These are phyloP conservation scores for Ogataea populi-albae DNA, from an alignment of 805 yeast species.

Conservation along the genomic window DNA sequence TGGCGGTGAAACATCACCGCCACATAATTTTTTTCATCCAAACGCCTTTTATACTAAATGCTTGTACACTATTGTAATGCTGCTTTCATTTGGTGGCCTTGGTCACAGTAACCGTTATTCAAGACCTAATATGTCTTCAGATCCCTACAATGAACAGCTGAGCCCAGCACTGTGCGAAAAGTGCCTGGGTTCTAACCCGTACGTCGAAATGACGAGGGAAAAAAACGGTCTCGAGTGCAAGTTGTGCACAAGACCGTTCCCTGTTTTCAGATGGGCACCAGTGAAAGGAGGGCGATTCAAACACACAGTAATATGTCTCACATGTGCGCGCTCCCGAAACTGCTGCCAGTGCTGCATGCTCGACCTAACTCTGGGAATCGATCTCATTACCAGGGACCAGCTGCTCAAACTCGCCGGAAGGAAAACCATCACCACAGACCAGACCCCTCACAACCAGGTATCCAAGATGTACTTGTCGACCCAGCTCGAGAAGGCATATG, in stretches of 20 bases:
- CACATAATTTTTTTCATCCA: no score
- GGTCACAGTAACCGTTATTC: no score
- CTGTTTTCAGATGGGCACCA: constrained; percentile 73
- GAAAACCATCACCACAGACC: constrained; percentile 6
- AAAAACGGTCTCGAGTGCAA: constrained; percentile 77
- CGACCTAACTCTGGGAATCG: constrained; percentile 80
- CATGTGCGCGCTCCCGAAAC: constrained; percentile 76
- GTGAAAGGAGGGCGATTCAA: constrained; percentile 42
- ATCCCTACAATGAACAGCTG: constrained; percentile 24
- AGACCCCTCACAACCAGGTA: constrained; percentile 39
- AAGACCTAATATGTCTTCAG: constrained; percentile 6
- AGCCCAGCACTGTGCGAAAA: constrained; percentile 66
- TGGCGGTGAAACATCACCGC: no score
- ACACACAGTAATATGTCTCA: constrained; percentile 69
- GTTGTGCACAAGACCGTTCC: constrained; percentile 80
- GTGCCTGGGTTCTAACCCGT: constrained; percentile 68
- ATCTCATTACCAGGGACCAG: constrained; percentile 73
- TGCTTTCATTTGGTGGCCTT: no score
- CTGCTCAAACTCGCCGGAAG: constrained; percentile 63
- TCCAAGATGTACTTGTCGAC: constrained; percentile 56
- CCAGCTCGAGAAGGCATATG: constrained; percentile 35
- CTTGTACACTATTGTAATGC: no score
- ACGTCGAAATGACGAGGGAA: constrained; percentile 70
- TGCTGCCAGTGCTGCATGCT: constrained; percentile 88
- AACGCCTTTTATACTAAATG: no score